Evolutionary conservation across 306 rosid genomes (phyloP), one percentile per base, ranked within the genome.

Genomic region (Vigna mungo): DNA sequence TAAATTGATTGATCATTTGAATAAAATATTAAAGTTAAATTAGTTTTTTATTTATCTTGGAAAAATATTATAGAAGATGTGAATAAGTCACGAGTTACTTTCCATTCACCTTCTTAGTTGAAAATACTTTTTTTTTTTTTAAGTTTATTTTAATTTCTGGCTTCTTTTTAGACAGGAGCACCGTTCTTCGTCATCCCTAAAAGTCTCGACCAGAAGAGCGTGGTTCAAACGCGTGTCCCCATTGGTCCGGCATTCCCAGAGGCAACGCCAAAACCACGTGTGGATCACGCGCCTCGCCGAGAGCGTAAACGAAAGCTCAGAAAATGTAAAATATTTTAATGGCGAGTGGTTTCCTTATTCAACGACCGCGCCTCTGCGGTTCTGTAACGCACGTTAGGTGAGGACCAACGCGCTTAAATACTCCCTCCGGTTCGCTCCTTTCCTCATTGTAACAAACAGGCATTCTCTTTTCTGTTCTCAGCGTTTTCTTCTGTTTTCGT

Each of bases 331-430:
- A 58, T 62, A 36, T n/a, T 63, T 16, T 63, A 65, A 18, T 37
- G 9, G 51, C 2, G 5, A 65, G 30, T 65, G 71, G 36, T 23
- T 41, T 23, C 37, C 8, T 43, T 21, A 67, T 67, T 67, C 21
- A 66, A 66, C 53, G 18, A 41, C 71, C 71, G 18, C 36, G 53
- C 71, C 52, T 20, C 1, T 43, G 37, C 4, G 13, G 37, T 68
- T 10, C 30, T 56, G 68, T 15, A 73, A 23, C 48, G 56, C 68
- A 73, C 66, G 77, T 72, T 71, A 71, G 63, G 44, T 70, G 34
- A 46, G 20, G 51, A 62, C 71, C 81, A 20, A 79, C 71, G 36
- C 66, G 54, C 68, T 15, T 71, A 85, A 77, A 87, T 80, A 80
- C 83, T 47, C 59, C 53, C 34, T 36, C 64, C 63, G 8, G 14